Evolutionary conservation across 2,329 filamentous ascomycete species (phyloP).

Genomic region (Alternaria sp.): DNA sequence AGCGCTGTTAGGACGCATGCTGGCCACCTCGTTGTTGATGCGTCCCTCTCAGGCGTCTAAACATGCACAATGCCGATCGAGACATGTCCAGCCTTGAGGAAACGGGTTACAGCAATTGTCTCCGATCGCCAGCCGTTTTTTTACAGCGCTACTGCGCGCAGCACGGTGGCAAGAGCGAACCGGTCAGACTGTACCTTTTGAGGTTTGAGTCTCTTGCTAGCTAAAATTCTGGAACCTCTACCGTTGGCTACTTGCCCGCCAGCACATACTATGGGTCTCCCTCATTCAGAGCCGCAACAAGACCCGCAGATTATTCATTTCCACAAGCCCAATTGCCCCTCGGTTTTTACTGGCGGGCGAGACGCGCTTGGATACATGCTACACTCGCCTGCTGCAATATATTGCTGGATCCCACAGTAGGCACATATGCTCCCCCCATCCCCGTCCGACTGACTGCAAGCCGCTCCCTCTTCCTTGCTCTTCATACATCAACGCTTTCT

Average conservation of each 20-base stretch:
- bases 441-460: constrained; percentile 48
- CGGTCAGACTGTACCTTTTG: constrained; percentile 51
- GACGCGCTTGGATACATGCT: constrained; percentile 51
- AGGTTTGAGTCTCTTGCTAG: constrained; percentile 46
- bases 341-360: constrained; percentile 65
- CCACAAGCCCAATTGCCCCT: constrained; percentile 47
- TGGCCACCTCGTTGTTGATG: constrained; percentile 46
- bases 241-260: constrained; percentile 66
- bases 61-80: constrained; percentile 44
- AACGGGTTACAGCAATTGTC: constrained; percentile 41
- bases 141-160: constrained; percentile 48
- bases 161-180: constrained; percentile 48
- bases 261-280: constrained; percentile 76
- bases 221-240: constrained; percentile 51
- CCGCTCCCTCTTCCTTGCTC: constrained; percentile 49
- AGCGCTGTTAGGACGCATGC: constrained; percentile 28
- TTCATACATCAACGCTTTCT: constrained; percentile 42
- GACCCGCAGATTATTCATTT: constrained; percentile 52
- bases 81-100: constrained; percentile 44
- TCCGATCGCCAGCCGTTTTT: constrained; percentile 46
- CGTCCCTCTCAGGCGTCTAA: constrained; percentile 41
- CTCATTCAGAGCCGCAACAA: constrained; percentile 54
- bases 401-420: constrained; percentile 51
- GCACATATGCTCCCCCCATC: constrained; percentile 46
- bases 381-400: constrained; percentile 52